These are phyloP conservation scores for Aspergillus sp. DNA, from an alignment of 2,329 filamentous ascomycete genomes.

Conservation along the genomic window DNA sequence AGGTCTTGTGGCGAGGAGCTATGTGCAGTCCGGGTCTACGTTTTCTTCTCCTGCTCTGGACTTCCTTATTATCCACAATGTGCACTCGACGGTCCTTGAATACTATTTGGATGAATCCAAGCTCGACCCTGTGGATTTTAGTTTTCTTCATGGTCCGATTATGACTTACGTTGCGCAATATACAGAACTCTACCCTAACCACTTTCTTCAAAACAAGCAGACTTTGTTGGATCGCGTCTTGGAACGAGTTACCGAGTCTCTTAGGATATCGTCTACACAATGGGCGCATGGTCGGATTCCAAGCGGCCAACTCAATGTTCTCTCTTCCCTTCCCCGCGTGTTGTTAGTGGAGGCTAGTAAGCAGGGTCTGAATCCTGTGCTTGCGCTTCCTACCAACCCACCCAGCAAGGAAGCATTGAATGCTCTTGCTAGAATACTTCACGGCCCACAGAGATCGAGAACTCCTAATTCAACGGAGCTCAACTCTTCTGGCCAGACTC, in stretches of 20 bases:
- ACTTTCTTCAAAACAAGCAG: slow-evolving; percentile 42
- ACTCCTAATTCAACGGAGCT: slow-evolving; percentile 23
- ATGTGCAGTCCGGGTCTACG: slow-evolving; percentile 27
- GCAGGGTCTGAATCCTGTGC: slow-evolving; percentile 38
- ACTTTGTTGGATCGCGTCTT: slow-evolving; percentile 41
- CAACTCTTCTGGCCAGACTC: slow-evolving; percentile 26
- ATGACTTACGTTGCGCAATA: slow-evolving; percentile 55
- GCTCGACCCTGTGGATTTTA: slow-evolving; percentile 45
- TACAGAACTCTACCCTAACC: slow-evolving; percentile 48
- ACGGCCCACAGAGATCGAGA: slow-evolving; percentile 39
- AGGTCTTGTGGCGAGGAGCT: slow-evolving; percentile 24
- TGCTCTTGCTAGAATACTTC: slow-evolving; percentile 50
- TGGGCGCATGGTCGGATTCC: slow-evolving; percentile 51
- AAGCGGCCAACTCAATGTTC: slow-evolving; percentile 50
- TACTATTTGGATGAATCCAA: slow-evolving; percentile 47
- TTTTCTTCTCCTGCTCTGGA: slow-evolving; percentile 42
- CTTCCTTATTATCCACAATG: slow-evolving; percentile 45
- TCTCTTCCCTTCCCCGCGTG: slow-evolving; percentile 51
- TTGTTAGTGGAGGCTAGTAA: slow-evolving; percentile 42
- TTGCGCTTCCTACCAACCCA: slow-evolving; percentile 46
- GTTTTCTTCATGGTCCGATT: slow-evolving; percentile 49
- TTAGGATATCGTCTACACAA: slow-evolving; percentile 39
- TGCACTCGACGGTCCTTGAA: slow-evolving; percentile 46
- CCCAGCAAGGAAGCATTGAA: slow-evolving; percentile 50
- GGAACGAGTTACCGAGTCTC: slow-evolving; percentile 40